Base-by-base conservation (phyloP, 768 basidiomycete species). In the Psilocybe azurescens region DNA sequence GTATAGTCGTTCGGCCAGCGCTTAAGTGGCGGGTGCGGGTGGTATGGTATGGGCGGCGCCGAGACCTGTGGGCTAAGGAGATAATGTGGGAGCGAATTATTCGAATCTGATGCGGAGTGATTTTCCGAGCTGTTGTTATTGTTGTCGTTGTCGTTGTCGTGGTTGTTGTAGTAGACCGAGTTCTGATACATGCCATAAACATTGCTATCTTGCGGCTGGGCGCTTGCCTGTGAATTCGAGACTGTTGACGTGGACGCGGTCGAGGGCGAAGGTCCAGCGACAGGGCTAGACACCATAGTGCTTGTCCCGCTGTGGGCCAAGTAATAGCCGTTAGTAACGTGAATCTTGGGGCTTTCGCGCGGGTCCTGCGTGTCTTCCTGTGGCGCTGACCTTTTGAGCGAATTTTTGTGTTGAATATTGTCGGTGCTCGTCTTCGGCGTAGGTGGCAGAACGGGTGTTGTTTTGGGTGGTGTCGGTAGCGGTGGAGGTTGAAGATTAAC, bases 1-100 rank as follows among this genome's bases (percentile, higher is more conserved):
- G 86, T 86, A 70, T 88, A 89, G 74, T 90, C 89, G 68, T 90
- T 89, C 38, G 89, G 89, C 89, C 89, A 91, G 13, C 88, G 84
- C 69, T 89, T 90, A 30, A 88, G 76, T 2, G 87, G 86, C 2
- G 87, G 86, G 65, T 87, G 86, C 0, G 86, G 81, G 65, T 85
- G 84, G 57, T 84, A 82, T 2, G 86, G 79, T 50, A 81, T 79
- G 28, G 77, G 66, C 0, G 73, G 58, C 9, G 72, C 60, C 4
- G 71, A 48, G 3, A 70, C 65, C 11, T 68, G 69, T 33, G 75
- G 73, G n/a, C 67, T 59, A 30, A 72, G 61, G 32, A 74, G 66
- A 58, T 73, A 73, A 8, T 70, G 71, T 13, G 71, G 72, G 46
- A 69, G 69, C 2, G 59, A 60, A 51, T 20, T 67, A 51, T 64